These are phyloP conservation scores for Rhizopogon hawkerae DNA, from an alignment of 1,284 basidiomycete species.

Conservation along the genomic window DNA sequence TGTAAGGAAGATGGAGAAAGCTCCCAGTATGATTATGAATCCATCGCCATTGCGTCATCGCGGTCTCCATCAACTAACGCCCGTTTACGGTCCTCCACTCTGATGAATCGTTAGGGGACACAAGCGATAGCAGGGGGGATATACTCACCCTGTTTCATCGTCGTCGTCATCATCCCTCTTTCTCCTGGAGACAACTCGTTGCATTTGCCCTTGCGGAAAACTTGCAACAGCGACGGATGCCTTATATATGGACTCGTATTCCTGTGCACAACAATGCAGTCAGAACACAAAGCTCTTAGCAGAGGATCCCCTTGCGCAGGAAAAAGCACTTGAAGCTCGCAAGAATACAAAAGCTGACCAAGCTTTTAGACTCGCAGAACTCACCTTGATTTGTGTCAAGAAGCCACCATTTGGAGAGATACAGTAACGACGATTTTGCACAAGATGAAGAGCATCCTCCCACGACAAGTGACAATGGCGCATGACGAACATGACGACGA, in stretches of 20 bases:
- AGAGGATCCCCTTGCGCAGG: neutral
- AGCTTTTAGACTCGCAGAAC: constrained; percentile 12
- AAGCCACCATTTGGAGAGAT: constrained; percentile 86
- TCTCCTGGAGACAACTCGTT: constrained; percentile 43
- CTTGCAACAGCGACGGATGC: constrained; percentile 58
- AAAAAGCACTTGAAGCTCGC: constrained; percentile 3
- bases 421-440: constrained; percentile 86
- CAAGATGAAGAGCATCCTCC: constrained; percentile 77
- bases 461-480: constrained; percentile 70
- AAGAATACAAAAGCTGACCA: neutral
- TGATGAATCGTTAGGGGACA: constrained; percentile 16
- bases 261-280: constrained; percentile 34
- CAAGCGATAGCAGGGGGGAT: constrained; percentile 1
- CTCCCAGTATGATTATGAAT: constrained; percentile 15
- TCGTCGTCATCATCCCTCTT: constrained; percentile 65
- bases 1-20: constrained; percentile 6
- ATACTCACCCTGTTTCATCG: constrained; percentile 39
- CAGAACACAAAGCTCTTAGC: neutral
- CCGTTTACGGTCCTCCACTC: constrained; percentile 48
- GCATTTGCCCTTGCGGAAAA: constrained; percentile 38
- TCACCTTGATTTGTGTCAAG: constrained; percentile 77
- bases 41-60: constrained; percentile 23
- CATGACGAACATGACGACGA: constrained; percentile 92
- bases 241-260: constrained; percentile 85
- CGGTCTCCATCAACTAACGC: constrained; percentile 33